These are phyloP conservation scores for Alternaria sp. DNA, from an alignment of 2,329 filamentous ascomycete species.

Conservation along the genomic window DNA sequence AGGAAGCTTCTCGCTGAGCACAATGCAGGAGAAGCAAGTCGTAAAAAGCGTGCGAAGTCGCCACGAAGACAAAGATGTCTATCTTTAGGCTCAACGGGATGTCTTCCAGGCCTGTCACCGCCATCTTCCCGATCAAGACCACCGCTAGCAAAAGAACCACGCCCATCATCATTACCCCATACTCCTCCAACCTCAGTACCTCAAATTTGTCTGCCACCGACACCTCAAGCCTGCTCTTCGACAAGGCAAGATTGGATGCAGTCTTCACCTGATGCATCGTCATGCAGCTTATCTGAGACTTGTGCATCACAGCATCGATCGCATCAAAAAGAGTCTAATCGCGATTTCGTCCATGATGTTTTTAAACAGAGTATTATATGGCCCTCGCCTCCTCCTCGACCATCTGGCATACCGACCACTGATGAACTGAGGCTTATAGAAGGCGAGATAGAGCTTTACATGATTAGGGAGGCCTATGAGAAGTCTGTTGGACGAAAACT, in stretches of 20 bases:
- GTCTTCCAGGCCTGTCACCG: not conserved
- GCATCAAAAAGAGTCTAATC: not conserved
- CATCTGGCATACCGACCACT: not conserved
- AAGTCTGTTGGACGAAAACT: not conserved
- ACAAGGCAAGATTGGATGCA: not conserved
- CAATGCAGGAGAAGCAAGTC: not conserved
- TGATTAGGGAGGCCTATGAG: slow-evolving; percentile 2
- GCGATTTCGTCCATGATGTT: not conserved
- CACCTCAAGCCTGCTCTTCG: not conserved
- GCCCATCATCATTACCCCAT: not conserved
- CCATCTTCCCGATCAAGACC: too few relatives aligned
- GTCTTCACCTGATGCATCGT: not conserved
- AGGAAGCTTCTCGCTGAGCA: not conserved
- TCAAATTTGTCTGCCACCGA: not conserved
- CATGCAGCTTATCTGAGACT: not conserved
- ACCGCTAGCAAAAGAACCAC: not conserved
- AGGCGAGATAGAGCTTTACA: not conserved
- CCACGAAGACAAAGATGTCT: not conserved
- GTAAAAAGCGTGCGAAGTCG: not conserved
- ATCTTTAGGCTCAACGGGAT: not conserved
- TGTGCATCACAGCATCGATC: not conserved
- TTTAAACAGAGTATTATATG: not conserved
- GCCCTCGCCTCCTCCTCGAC: not conserved
- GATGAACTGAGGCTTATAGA: not conserved
- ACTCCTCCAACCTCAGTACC: not conserved